Percentiles rank a stretch among this genome's conserved stretches.
These are phyloP conservation scores for Fusarium sp. DNA, from an alignment of 2,329 filamentous ascomycete species.

Conservation along the genomic window DNA sequence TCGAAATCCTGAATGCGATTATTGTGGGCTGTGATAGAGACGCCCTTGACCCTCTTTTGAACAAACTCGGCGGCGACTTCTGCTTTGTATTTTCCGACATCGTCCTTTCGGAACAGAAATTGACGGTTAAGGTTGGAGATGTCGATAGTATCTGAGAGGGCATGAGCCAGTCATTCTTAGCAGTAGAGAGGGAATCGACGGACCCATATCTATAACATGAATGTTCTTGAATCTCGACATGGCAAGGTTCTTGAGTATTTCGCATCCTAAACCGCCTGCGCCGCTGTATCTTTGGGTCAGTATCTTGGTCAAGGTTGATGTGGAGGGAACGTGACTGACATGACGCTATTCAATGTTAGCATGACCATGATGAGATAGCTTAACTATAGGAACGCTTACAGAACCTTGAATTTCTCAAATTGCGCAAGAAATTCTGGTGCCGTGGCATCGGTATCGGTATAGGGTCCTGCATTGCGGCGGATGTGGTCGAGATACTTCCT, in stretches of 20 bases:
- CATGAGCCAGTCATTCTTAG: conserved; percentile 26
- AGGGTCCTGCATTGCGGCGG: conserved; percentile 83
- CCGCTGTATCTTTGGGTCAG: conserved; percentile 70
- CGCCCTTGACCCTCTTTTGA: conserved; percentile 88
- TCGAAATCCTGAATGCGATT: conserved; percentile 97
- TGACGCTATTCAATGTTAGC: conserved; percentile 61
- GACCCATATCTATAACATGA: conserved; percentile 98
- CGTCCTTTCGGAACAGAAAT: conserved; percentile 91
- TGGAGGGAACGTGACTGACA: conserved; percentile 57
- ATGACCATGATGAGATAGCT: not conserved
- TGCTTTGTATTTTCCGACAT: conserved; percentile 95
- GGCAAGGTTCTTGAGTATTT: conserved; percentile 96
- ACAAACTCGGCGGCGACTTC: conserved; percentile 94
- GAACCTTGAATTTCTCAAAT: conserved; percentile 80
- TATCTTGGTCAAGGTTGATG: conserved; percentile 15
- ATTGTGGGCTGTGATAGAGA: conserved; percentile 94
- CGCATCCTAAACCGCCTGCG: conserved; percentile 93
- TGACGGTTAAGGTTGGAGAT: conserved; percentile 98
- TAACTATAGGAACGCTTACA: conserved; percentile 67
- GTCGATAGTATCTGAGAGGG: conserved; percentile 87
- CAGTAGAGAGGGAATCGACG: conserved; percentile 42
- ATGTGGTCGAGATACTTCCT: conserved; percentile 91
- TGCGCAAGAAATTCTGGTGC: conserved; percentile 67
- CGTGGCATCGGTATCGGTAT: conserved; percentile 76
- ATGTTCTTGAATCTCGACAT: conserved; percentile 97